Conservation (phyloP, 805 yeast species). For the Metschnikowia rubicola region DNA sequence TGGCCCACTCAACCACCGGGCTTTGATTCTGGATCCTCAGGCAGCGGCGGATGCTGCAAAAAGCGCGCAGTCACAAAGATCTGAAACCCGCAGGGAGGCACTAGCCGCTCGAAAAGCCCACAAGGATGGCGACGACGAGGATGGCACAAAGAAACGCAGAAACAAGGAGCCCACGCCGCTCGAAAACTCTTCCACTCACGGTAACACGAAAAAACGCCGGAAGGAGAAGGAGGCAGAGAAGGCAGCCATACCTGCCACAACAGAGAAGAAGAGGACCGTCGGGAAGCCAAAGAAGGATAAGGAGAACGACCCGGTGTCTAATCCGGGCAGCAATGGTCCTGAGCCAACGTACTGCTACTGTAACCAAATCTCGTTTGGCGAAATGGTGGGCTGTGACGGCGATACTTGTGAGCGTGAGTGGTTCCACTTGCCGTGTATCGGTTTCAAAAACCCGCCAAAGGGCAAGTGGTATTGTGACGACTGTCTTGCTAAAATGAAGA, state of each 20-base stretch:
- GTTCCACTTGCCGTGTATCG: constrained; percentile 94
- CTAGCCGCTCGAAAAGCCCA: constrained; percentile 81
- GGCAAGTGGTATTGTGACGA: constrained; percentile 48
- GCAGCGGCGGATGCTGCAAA: constrained; percentile 44
- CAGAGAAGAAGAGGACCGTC: constrained; percentile 20
- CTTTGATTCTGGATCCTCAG: constrained; percentile 64
- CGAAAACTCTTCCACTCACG: constrained; percentile 10
- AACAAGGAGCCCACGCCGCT: constrained; percentile 22
- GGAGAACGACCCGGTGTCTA: constrained; percentile 11
- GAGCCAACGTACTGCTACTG: constrained; percentile 96
- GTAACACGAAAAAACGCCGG: constrained; percentile 11
- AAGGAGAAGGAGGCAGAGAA: constrained; percentile 14
- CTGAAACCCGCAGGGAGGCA: constrained; percentile 89
- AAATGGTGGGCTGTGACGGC: constrained; percentile 99
- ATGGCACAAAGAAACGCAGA: constrained; percentile 15
- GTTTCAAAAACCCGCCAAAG: constrained; percentile 79
- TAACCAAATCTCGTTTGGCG: constrained; percentile 95
- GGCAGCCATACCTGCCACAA: constrained; percentile 3
- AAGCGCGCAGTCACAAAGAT: constrained; percentile 70
- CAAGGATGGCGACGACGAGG: constrained; percentile 33
- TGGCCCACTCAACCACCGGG: constrained; percentile 87
- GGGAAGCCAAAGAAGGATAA: constrained; percentile 21
- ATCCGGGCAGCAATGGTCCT: constrained; percentile 10
- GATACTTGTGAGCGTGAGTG: constrained; percentile 88
- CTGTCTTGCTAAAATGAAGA: constrained; percentile 35